A percentile compares a stretch with the other conserved stretches of the same genome.
Evolutionary conservation across 768 basidiomycete species (phyloP).

Genomic region (Macrolepiota albuminosa): DNA sequence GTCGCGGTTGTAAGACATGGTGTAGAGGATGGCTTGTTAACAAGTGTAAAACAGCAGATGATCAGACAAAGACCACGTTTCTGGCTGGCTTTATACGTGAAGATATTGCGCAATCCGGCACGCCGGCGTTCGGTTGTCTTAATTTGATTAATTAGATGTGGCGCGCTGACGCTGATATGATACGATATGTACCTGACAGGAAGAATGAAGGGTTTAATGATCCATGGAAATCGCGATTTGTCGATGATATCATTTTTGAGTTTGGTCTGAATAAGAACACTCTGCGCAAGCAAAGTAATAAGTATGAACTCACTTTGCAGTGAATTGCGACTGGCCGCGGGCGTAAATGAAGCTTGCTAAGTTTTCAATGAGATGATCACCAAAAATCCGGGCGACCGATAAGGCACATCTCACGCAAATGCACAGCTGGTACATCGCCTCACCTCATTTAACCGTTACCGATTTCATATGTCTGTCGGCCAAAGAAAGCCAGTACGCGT

Average conservation of each 20-base stretch:
- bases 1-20: background rate
- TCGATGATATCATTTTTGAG: background rate
- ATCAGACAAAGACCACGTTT: background rate
- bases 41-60: background rate
- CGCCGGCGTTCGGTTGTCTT: background rate
- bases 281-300: background rate
- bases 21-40: background rate
- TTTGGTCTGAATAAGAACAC: background rate
- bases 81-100: background rate
- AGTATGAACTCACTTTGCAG: background rate
- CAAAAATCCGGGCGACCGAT: background rate
- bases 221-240: background rate
- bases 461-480: background rate
- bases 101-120: background rate
- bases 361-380: background rate
- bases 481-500: background rate
- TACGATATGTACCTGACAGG: constrained; percentile 5
- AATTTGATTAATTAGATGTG: constrained; percentile 2
- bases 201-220: constrained; percentile 3
- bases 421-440: background rate
- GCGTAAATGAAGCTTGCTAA: background rate
- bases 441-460: background rate
- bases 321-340: background rate
- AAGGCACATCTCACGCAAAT: constrained; percentile 1
- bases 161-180: constrained; percentile 8